Evolutionary conservation across 2,329 filamentous ascomycete genomes (phyloP).

Genomic region (Paraphaeosphaeria minitans): DNA sequence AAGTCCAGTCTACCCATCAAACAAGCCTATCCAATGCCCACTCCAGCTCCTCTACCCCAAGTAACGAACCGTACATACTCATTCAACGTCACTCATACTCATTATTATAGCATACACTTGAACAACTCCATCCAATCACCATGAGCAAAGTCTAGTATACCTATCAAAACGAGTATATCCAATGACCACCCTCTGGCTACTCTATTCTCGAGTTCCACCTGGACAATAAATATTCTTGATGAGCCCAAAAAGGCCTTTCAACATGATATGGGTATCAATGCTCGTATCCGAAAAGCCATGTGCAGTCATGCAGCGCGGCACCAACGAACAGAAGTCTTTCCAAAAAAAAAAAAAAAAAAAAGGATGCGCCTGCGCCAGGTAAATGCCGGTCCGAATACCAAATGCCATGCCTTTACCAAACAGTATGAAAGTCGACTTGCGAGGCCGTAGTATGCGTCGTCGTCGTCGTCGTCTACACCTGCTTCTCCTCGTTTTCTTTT

Average conservation of each 20-base stretch:
- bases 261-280: slow-evolving; percentile 30
- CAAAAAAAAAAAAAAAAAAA: slow-evolving; percentile 9
- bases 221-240: slow-evolving; percentile 3
- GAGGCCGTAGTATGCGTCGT: slow-evolving; percentile 20
- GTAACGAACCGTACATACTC: too few species aligned
- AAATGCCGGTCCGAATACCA: slow-evolving; percentile 13
- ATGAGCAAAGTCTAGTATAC: neutral
- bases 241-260: neutral
- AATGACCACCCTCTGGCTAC: neutral
- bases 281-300: slow-evolving; percentile 10
- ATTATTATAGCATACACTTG: too few species aligned
- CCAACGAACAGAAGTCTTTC: neutral
- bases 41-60: too few species aligned
- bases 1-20: neutral
- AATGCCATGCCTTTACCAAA: slow-evolving; percentile 7
- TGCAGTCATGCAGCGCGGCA: neutral
- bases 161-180: slow-evolving; percentile 1
- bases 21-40: neutral
- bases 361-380: slow-evolving; percentile 12
- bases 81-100: too few species aligned
- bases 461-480: slow-evolving; percentile 17
- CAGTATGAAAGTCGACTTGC: slow-evolving; percentile 18
- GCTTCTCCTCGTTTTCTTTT: slow-evolving; percentile 19
- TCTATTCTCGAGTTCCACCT: neutral
- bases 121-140: too few species aligned